phyloP scores from a whole-genome alignment of 1,139 yeast genomes.

The Tardiomyces digboiensis region DNA sequence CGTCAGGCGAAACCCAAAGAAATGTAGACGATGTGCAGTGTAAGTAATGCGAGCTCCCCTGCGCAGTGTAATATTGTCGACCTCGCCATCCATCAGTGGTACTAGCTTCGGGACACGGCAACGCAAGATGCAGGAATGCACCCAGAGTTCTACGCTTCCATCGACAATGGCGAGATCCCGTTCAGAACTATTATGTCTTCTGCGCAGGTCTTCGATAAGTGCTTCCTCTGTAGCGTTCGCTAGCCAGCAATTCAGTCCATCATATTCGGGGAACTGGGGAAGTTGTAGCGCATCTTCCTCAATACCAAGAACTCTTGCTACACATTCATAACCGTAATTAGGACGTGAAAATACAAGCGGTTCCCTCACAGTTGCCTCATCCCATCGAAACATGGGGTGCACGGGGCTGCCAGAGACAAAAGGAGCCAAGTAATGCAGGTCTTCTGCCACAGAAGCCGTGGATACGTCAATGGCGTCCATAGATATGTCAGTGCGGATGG shows the following conservation, averaged over 20 bases:
- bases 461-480: slow-evolving; percentile 7
- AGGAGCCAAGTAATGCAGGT: slow-evolving; percentile 18
- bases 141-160: neutral
- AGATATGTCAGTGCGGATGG: slow-evolving; percentile 47
- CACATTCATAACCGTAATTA: neutral
- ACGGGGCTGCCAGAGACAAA: slow-evolving; percentile 9
- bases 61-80: neutral
- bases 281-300: neutral
- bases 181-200: neutral
- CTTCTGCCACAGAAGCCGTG: slow-evolving; percentile 13
- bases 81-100: neutral
- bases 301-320: neutral
- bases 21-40: neutral
- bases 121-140: neutral
- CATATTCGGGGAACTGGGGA: neutral
- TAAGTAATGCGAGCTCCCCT: neutral
- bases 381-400: neutral
- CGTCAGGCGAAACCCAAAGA: neutral
- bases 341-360: neutral
- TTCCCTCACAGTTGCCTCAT: neutral
- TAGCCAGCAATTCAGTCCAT: neutral
- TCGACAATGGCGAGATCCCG: neutral
- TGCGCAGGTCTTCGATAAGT: neutral
- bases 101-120: neutral
- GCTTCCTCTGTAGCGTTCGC: neutral